These are phyloP conservation scores for Colletotrichum salicis DNA, from an alignment of 2,329 filamentous ascomycete species.

Conservation along the genomic window DNA sequence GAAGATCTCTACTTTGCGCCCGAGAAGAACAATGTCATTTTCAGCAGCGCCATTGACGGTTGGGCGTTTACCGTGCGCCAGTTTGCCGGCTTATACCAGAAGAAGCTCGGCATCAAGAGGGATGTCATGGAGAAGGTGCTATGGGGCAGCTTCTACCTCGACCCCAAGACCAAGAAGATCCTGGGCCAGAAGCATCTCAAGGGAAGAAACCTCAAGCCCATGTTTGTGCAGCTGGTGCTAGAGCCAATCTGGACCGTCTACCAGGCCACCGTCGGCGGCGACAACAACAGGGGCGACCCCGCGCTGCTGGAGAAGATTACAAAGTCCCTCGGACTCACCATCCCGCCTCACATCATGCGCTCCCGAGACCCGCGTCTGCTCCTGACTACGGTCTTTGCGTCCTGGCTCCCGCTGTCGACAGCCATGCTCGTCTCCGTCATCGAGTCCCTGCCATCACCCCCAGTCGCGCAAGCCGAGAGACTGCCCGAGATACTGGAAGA, in stretches of 20 bases:
- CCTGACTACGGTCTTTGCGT: conserved; percentile 85
- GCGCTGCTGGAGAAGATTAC: conserved; percentile 91
- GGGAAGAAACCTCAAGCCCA: conserved; percentile 88
- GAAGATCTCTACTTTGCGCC: conserved; percentile 98
- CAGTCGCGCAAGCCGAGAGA: conserved; percentile 79
- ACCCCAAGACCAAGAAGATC: conserved; percentile 96
- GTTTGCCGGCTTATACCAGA: conserved; percentile 93
- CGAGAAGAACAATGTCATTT: conserved; percentile 99
- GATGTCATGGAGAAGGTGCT: conserved; percentile 89
- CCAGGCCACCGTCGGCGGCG: conserved; percentile 85
- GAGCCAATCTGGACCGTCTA: conserved; percentile 98
- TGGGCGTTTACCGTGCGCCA: conserved; percentile 98
- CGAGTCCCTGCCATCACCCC: conserved; percentile 89
- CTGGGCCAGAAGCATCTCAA: conserved; percentile 92
- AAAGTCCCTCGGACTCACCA: conserved; percentile 85
- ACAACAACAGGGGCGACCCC: conserved; percentile 84
- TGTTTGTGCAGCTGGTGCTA: conserved; percentile 96
- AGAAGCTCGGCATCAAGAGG: conserved; percentile 95
- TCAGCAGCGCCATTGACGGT: conserved; percentile 96
- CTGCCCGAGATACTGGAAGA: conserved; percentile 82
- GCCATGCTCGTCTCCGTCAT: conserved; percentile 93
- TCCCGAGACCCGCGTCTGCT: conserved; percentile 86
- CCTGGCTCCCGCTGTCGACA: conserved; percentile 93
- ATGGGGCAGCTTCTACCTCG: conserved; percentile 96
- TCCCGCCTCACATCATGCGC: conserved; percentile 85